Evolutionary conservation across 2,329 filamentous ascomycete genomes (phyloP).

Genomic region (Clarireedia monteithiana): DNA sequence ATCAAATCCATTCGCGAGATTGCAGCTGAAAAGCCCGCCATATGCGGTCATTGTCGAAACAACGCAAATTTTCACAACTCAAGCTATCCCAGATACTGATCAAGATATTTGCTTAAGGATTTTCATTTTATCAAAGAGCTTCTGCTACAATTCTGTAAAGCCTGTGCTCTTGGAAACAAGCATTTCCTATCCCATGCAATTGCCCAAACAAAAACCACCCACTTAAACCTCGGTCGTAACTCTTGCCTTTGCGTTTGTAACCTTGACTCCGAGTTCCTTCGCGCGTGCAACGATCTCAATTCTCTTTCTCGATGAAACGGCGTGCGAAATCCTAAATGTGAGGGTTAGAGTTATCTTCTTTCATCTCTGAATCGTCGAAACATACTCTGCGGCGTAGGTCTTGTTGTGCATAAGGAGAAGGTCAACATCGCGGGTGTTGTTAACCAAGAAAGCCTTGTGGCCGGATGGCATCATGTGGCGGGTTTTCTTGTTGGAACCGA

Average conservation of each 20-base stretch:
- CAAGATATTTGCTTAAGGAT: slow-evolving; percentile 12
- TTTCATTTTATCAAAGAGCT: slow-evolving; percentile 29
- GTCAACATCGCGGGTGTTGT: slow-evolving; percentile 92
- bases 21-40: too few relatives aligned
- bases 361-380: not conserved
- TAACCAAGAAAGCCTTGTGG: slow-evolving; percentile 99
- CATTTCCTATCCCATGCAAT: slow-evolving; percentile 29
- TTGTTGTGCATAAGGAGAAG: slow-evolving; percentile 99
- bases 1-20: too few relatives aligned
- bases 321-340: slow-evolving; percentile 76
- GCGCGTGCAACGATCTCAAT: slow-evolving; percentile 96
- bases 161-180: slow-evolving; percentile 27
- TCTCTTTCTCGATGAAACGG: slow-evolving; percentile 97
- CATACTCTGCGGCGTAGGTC: slow-evolving; percentile 97
- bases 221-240: slow-evolving; percentile 83
- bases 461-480: slow-evolving; percentile 97
- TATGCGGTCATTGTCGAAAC: too few relatives aligned
- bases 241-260: slow-evolving; percentile 98
- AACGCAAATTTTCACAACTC: too few relatives aligned
- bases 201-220: slow-evolving; percentile 26
- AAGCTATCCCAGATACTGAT: not conserved
- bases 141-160: slow-evolving; percentile 27
- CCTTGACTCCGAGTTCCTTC: slow-evolving; percentile 98
- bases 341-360: slow-evolving; percentile 5
- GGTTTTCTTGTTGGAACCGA: slow-evolving; percentile 99